A percentile compares a stretch with the other conserved stretches of the same genome.
Conservation (phyloP, 345 rosid genomes). For the Syzygium aqueum region DNA sequence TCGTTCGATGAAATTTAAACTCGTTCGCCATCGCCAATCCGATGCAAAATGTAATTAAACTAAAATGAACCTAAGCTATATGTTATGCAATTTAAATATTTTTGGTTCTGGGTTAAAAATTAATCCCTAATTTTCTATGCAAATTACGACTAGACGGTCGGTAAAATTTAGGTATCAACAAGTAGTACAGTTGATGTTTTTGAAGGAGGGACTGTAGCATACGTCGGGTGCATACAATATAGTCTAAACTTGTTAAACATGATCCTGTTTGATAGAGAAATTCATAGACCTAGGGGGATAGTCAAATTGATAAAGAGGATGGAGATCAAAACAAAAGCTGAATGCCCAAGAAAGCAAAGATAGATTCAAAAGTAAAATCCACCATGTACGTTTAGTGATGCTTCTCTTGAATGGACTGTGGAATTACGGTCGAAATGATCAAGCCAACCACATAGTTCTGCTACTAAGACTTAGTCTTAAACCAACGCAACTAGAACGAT, state of each 20-base stretch:
- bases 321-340: neutral
- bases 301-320: neutral
- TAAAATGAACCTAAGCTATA: too few species aligned
- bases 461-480: neutral
- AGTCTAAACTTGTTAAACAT: neutral
- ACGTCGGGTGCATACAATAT: too few species aligned
- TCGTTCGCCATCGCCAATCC: too few species aligned
- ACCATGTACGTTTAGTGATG: neutral
- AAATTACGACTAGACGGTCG: too few species aligned
- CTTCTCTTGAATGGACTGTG: neutral
- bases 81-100: too few species aligned
- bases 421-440: neutral
- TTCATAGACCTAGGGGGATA: neutral
- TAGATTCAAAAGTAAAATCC: neutral
- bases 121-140: too few species aligned
- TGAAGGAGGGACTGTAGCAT: too few species aligned
- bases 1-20: too few species aligned
- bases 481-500: neutral
- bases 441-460: neutral
- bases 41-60: too few species aligned
- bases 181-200: too few species aligned
- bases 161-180: too few species aligned
- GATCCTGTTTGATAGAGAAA: neutral
- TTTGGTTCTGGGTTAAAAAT: too few species aligned
- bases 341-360: neutral